Conservation (phyloP, 768 basidiomycete species). For the Agrocybe praecox region DNA sequence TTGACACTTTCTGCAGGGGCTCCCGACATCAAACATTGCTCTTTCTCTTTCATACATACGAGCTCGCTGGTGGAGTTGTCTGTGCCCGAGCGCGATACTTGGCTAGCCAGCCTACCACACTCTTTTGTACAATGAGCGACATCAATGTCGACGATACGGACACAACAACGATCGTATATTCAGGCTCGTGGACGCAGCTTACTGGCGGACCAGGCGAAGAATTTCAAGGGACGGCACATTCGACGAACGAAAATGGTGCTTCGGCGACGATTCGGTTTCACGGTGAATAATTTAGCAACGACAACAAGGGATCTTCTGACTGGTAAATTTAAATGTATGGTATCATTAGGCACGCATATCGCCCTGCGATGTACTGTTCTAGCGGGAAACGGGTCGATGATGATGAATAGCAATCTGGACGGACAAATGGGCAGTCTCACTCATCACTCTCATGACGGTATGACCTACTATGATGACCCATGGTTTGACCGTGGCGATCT, state of each 20-base stretch:
- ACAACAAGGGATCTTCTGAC: too few relatives aligned
- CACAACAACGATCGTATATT: conserved; percentile 5
- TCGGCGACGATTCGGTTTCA: conserved; percentile 9
- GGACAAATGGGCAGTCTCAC: conserved; percentile 3
- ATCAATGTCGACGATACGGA: conserved; percentile 9
- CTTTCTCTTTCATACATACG: not conserved
- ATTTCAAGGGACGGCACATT: conserved; percentile 3
- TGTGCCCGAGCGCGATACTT: not conserved
- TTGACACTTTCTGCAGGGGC: too few relatives aligned
- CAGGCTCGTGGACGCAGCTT: conserved; percentile 7
- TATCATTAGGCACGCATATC: conserved; percentile 7
- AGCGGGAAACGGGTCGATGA: not conserved
- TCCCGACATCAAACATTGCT: not conserved
- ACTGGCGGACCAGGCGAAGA: not conserved
- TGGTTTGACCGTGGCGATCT: conserved; percentile 17
- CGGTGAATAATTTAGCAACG: not conserved
- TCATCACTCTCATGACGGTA: conserved; percentile 1
- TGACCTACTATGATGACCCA: conserved; percentile 10
- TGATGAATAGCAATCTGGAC: conserved; percentile 7
- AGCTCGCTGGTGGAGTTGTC: not conserved
- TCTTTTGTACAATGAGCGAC: conserved; percentile 1
- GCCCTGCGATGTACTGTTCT: conserved; percentile 11
- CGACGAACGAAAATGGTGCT: conserved; percentile 8
- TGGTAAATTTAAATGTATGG: not conserved
- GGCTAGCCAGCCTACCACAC: not conserved